phyloP scores from a whole-genome alignment of 345 rosid genomes.

The Citrus trifoliata region DNA sequence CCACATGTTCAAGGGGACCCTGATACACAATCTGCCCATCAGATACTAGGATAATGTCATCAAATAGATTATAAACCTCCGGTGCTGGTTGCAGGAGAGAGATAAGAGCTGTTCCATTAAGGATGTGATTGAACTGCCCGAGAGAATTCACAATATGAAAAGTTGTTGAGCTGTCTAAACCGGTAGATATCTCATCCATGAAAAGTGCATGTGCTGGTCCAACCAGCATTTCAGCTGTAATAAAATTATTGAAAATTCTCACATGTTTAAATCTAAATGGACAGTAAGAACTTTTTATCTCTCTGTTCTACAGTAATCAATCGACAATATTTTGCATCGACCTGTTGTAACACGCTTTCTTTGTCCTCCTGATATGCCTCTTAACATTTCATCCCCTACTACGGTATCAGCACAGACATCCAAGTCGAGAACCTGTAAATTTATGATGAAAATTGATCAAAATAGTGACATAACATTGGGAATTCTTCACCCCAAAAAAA shows the following conservation, averaged over 20 bases:
- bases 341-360: conserved; percentile 66
- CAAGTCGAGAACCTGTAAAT: conserved; percentile 49
- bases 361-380: conserved; percentile 73
- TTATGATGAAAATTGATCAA: not conserved
- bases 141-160: conserved; percentile 71
- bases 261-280: not conserved
- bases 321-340: not conserved
- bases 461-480: not conserved
- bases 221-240: conserved; percentile 67
- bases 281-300: no score
- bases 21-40: conserved; percentile 42
- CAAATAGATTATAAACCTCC: conserved; percentile 69
- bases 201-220: conserved; percentile 53
- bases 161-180: conserved; percentile 79
- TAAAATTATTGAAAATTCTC: not conserved
- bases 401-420: conserved; percentile 61
- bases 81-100: conserved; percentile 88
- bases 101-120: conserved; percentile 60
- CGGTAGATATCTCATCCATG: conserved; percentile 81
- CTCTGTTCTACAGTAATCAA: not conserved
- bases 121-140: conserved; percentile 54
- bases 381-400: conserved; percentile 50
- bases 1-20: conserved; percentile 21
- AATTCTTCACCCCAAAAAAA: not conserved
- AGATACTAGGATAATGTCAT: conserved; percentile 65